A percentile compares a stretch with the other conserved stretches of the same genome.
These are phyloP conservation scores for Suillus lakei DNA, from an alignment of 768 basidiomycete species.

Conservation along the genomic window DNA sequence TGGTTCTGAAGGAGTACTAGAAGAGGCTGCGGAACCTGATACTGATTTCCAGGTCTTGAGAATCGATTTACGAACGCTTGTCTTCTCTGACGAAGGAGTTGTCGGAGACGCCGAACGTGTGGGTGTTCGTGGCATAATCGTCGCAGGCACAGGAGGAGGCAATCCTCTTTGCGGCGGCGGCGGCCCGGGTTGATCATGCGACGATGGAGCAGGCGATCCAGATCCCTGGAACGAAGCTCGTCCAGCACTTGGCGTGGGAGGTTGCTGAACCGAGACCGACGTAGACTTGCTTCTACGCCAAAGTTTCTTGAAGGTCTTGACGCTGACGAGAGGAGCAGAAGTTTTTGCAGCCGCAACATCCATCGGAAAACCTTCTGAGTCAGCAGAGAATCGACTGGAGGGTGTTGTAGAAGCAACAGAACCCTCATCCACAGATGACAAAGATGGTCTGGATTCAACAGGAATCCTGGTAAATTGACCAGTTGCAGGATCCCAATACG, in stretches of 20 bases:
- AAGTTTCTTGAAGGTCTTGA: slow-evolving; percentile 73
- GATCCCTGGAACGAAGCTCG: slow-evolving; percentile 39
- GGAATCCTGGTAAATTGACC: slow-evolving; percentile 28
- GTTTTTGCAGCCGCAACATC: slow-evolving; percentile 38
- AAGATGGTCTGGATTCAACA: slow-evolving; percentile 25
- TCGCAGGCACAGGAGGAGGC: slow-evolving; percentile 32
- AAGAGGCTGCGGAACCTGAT: slow-evolving; percentile 35
- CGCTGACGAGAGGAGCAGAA: slow-evolving; percentile 63
- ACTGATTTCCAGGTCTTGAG: slow-evolving; percentile 66
- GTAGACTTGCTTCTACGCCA: slow-evolving; percentile 74
- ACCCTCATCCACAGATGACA: slow-evolving; percentile 30
- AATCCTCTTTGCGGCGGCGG: slow-evolving; percentile 28
- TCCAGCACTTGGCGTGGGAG: slow-evolving; percentile 40
- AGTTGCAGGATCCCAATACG: slow-evolving; percentile 49
- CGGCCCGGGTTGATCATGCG: slow-evolving; percentile 31
- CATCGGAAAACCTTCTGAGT: slow-evolving; percentile 53
- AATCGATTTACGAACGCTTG: slow-evolving; percentile 67
- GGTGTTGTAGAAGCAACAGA: slow-evolving; percentile 30
- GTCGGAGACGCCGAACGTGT: slow-evolving; percentile 16
- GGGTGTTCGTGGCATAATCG: slow-evolving; percentile 28
- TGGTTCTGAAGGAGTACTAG: slow-evolving; percentile 38
- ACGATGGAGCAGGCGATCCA: slow-evolving; percentile 36
- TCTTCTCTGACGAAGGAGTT: slow-evolving; percentile 49
- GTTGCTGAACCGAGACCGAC: slow-evolving; percentile 41
- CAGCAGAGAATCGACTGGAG: slow-evolving; percentile 77